These are phyloP conservation scores for Lentinus tigrinus DNA, from an alignment of 768 basidiomycete species.

Conservation along the genomic window DNA sequence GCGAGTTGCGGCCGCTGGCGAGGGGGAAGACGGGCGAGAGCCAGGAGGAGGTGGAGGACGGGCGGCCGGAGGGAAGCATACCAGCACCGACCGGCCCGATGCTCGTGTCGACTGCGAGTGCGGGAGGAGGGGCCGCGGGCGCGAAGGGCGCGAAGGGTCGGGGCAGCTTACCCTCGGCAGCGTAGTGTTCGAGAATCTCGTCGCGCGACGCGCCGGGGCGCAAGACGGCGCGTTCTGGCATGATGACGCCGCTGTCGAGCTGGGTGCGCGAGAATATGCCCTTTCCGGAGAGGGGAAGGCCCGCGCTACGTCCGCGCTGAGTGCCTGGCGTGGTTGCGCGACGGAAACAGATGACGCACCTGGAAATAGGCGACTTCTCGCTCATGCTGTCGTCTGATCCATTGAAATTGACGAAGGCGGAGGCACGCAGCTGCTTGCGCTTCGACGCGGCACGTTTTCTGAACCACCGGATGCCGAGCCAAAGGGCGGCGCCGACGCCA, in stretches of 20 bases:
- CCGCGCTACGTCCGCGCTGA: neutral
- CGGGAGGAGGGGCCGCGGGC: slow-evolving; percentile 27
- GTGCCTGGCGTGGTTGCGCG: neutral
- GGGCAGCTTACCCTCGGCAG: slow-evolving; percentile 41
- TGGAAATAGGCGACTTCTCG: slow-evolving; percentile 5
- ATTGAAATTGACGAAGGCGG: slow-evolving; percentile 12
- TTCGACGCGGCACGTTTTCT: slow-evolving; percentile 33
- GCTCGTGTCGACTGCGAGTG: neutral
- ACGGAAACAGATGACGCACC: neutral
- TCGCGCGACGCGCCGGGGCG: slow-evolving; percentile 37
- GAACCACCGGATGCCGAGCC: slow-evolving; percentile 42
- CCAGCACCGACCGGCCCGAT: neutral
- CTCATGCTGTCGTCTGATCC: neutral
- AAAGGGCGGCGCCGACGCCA: slow-evolving; percentile 37
- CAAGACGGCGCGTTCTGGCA: slow-evolving; percentile 51
- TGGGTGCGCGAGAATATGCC: slow-evolving; percentile 42
- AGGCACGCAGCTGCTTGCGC: slow-evolving; percentile 14
- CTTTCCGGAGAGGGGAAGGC: slow-evolving; percentile 5
- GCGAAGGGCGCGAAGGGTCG: slow-evolving; percentile 41
- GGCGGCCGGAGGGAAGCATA: neutral
- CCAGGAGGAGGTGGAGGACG: slow-evolving; percentile 22
- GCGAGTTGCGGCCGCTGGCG: slow-evolving; percentile 12
- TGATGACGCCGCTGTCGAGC: slow-evolving; percentile 44
- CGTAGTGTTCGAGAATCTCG: slow-evolving; percentile 45
- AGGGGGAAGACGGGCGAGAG: slow-evolving; percentile 2